These are phyloP conservation scores for Furcasterigmium furcatum DNA, from an alignment of 2,329 filamentous ascomycete species.

Conservation along the genomic window DNA sequence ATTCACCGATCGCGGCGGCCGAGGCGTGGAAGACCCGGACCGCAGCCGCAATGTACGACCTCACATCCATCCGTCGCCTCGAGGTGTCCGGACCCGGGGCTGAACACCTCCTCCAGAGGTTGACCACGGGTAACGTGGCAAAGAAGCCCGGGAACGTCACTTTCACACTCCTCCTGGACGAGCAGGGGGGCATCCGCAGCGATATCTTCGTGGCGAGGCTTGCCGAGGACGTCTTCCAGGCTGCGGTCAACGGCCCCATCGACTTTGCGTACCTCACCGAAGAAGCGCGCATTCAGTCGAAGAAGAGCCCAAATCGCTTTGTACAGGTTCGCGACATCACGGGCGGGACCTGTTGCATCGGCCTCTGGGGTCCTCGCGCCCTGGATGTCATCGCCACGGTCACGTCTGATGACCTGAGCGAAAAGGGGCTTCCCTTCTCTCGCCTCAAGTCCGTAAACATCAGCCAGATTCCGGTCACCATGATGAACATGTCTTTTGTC, in stretches of 20 bases:
- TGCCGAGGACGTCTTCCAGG: conserved; percentile 45
- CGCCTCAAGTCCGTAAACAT: conserved; percentile 45
- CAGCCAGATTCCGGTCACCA: conserved; percentile 52
- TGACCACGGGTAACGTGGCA: conserved; percentile 48
- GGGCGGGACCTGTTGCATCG: conserved; percentile 56
- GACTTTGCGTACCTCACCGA: conserved; percentile 52
- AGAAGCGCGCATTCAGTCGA: conserved; percentile 46
- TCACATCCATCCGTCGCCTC: conserved; percentile 57
- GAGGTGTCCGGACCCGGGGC: conserved; percentile 57
- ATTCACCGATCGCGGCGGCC: conserved; percentile 55
- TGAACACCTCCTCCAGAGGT: conserved; percentile 46
- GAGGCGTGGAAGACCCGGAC: conserved; percentile 66
- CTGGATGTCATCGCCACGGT: conserved; percentile 44
- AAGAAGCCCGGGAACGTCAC: conserved; percentile 46
- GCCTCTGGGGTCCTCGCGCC: conserved; percentile 59
- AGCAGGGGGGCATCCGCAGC: conserved; percentile 48
- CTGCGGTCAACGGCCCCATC: conserved; percentile 52
- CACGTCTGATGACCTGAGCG: conserved; percentile 41
- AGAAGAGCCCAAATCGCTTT: conserved; percentile 33
- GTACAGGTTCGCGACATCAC: conserved; percentile 57
- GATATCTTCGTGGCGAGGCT: conserved; percentile 56
- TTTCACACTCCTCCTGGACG: conserved; percentile 54
- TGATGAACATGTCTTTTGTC: conserved; percentile 55
- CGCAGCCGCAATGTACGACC: conserved; percentile 59
- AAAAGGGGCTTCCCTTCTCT: conserved; percentile 45